Percentiles rank a stretch among this genome's conserved stretches.
Evolutionary conservation across 768 basidiomycete genomes (phyloP).

Genomic region (Trametes punicea): DNA sequence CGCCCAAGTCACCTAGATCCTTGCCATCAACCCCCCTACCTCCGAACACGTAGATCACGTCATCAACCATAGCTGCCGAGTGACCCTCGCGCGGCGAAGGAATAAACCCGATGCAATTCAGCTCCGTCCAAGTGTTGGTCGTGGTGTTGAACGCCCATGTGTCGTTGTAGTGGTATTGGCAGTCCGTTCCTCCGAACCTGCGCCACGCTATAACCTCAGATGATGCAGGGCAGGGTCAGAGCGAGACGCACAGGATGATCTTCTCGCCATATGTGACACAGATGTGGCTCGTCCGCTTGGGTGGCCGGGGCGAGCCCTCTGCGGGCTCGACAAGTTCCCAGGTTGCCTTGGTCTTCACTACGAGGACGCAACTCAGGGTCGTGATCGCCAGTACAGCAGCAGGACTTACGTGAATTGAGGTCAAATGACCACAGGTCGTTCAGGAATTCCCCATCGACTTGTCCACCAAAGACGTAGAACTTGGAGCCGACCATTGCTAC

Average conservation of each 20-base stretch:
- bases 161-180: slow-evolving; percentile 98
- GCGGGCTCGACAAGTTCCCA: slow-evolving; percentile 81
- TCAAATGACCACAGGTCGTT: slow-evolving; percentile 97
- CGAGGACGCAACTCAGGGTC: neutral
- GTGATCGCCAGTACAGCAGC: slow-evolving; percentile 1
- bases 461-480: slow-evolving; percentile 96
- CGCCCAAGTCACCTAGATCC: slow-evolving; percentile 90
- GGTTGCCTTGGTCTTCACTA: slow-evolving; percentile 76
- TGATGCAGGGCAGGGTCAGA: neutral
- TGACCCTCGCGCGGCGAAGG: slow-evolving; percentile 96
- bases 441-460: slow-evolving; percentile 91
- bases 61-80: slow-evolving; percentile 93
- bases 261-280: slow-evolving; percentile 80
- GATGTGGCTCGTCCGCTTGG: slow-evolving; percentile 89
- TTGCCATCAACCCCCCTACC: slow-evolving; percentile 96
- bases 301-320: slow-evolving; percentile 56
- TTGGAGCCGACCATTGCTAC: slow-evolving; percentile 89
- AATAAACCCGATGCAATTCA: slow-evolving; percentile 95
- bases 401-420: slow-evolving; percentile 79
- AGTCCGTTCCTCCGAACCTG: slow-evolving; percentile 97
- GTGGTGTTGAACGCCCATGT: slow-evolving; percentile 92
- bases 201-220: neutral
- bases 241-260: slow-evolving; percentile 68
- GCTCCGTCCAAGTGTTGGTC: slow-evolving; percentile 82
- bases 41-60: slow-evolving; percentile 97